Evolutionary conservation across 2,329 filamentous ascomycete genomes (phyloP), one percentile per base, ranked within the genome.

Genomic region (Nakataea oryzae): DNA sequence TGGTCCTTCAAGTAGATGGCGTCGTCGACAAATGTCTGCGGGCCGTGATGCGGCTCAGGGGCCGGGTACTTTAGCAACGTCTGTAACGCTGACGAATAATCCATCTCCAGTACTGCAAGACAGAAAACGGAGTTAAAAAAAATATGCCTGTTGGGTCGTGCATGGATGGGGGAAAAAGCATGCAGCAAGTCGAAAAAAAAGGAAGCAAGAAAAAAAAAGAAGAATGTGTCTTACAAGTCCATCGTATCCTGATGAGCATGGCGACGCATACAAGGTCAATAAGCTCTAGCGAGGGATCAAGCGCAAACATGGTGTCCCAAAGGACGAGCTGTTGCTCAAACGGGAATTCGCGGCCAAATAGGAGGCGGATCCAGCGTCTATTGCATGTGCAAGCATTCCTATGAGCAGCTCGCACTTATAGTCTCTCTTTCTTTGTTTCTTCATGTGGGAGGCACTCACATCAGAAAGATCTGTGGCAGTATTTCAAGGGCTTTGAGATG

Each of bases 401-500:
- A 56, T 67, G 50, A 68, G 64, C 60, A 58, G 30, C n/a, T 30
- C 50, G n/a, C n/a, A 30, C 24, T 28, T 29, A 9, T 14, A 17
- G 6, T 47, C 54, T 27, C 12, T 17, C 2, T 4, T n/a, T 47
- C 34, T 5, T 47, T 11, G 34, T 17, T 5, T 8, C 34, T 14
- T 17, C 34, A 11, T 9, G 27, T 59, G 27, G 14, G 50, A 7
- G 17, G 2, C 14, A 72, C 81, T 73, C 75, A 95, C 90, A 97
- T 96, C 28, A 97, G 78, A 70, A 97, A 99, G 60, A 99, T 93
- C 69, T 99, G 95, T 1, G 95, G 95, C n/a, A 97, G 77, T 64
- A 99, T 87, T 64, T 97, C 93, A 58, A 97, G 87, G 64, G 85
- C 83, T 63, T 86, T 87, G 24, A 99, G 81, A 72, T 97, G 93